A percentile compares a stretch with the other conserved stretches of the same genome.
phyloP scores from a whole-genome alignment of 2,329 filamentous ascomycete genomes.

The Xylaria sp. region DNA sequence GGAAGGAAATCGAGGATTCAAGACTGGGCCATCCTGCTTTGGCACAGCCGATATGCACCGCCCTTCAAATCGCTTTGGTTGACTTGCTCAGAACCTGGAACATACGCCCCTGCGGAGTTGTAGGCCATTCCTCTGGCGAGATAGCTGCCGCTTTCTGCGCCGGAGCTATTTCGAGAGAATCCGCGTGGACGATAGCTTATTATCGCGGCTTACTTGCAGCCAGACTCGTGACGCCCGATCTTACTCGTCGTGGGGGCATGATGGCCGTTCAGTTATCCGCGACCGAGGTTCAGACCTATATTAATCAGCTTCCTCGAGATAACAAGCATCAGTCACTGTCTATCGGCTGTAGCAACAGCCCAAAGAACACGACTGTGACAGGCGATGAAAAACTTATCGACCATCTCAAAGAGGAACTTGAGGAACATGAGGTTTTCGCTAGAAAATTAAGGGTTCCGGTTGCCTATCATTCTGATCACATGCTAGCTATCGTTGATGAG shows the following conservation, averaged over 20 bases:
- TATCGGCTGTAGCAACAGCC: conserved; percentile 8
- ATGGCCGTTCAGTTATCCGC: not conserved
- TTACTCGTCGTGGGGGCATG: not conserved
- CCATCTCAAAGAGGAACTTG: not conserved
- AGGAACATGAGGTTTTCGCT: not conserved
- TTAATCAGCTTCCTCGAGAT: not conserved
- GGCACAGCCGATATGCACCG: conserved; percentile 3
- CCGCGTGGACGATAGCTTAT: not conserved
- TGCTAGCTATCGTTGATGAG: conserved; percentile 7
- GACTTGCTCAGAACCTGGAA: not conserved
- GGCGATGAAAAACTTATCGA: not conserved
- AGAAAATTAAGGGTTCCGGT: conserved; percentile 2
- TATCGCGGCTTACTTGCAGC: not conserved
- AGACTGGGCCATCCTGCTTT: not conserved
- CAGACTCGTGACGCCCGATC: not conserved
- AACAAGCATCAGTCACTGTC: not conserved
- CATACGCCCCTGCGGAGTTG: not conserved
- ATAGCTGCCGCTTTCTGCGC: not conserved
- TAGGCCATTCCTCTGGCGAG: not conserved
- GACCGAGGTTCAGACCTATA: not conserved
- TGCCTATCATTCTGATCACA: conserved; percentile 9
- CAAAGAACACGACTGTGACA: not conserved
- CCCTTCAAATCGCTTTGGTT: not conserved
- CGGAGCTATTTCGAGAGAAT: not conserved
- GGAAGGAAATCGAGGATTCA: not conserved